Conservation (phyloP, 2,329 filamentous ascomycete genomes). For the Microascus cirrosus region DNA sequence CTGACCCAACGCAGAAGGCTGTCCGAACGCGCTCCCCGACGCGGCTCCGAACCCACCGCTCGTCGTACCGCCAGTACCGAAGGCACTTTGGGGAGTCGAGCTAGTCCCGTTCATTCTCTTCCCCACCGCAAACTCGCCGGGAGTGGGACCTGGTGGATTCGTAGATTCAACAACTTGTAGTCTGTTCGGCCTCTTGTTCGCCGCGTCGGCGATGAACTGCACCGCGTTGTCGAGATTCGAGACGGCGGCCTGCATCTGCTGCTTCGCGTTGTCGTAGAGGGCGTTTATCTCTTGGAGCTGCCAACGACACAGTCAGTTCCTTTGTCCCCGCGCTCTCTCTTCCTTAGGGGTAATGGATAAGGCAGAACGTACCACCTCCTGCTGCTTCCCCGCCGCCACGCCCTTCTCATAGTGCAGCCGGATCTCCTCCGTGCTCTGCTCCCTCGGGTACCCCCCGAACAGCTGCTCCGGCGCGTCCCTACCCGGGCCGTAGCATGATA, state of each 20-base stretch:
- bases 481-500: constrained; percentile 77
- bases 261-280: constrained; percentile 52
- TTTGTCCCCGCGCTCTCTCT: background rate
- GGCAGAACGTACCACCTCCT: constrained; percentile 32
- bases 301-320: constrained; percentile 1
- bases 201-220: constrained; percentile 54
- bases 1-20: constrained; percentile 21
- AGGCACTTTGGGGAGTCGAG: constrained; percentile 28
- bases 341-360: background rate
- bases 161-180: constrained; percentile 47
- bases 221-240: constrained; percentile 62
- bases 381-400: constrained; percentile 46
- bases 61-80: constrained; percentile 19
- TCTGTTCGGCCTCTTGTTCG: constrained; percentile 65
- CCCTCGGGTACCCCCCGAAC: constrained; percentile 66
- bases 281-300: constrained; percentile 50
- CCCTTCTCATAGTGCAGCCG: constrained; percentile 59
- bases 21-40: constrained; percentile 18
- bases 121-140: constrained; percentile 30
- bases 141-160: constrained; percentile 27
- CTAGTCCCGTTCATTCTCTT: constrained; percentile 12
- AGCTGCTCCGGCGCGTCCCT: constrained; percentile 68
- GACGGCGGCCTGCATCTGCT: constrained; percentile 62
- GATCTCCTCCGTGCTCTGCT: constrained; percentile 84
- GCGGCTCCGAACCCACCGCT: constrained; percentile 22